A percentile compares a stretch with the other conserved stretches of the same genome.
Conservation (phyloP, 2,329 filamentous ascomycete species). For the Ophioceras dolichostomum region DNA sequence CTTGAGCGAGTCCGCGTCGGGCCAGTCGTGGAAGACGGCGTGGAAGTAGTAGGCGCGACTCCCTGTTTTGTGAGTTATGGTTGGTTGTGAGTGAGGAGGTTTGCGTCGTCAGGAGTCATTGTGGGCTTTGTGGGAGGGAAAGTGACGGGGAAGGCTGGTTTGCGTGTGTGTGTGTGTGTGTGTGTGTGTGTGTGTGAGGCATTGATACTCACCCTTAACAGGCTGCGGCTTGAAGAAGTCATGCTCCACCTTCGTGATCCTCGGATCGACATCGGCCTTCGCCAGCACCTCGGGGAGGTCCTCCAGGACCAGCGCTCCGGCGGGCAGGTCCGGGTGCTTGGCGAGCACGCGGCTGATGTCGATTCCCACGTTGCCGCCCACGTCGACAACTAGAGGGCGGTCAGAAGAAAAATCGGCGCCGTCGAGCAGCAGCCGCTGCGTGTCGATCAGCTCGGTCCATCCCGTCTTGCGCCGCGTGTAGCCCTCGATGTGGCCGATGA, state of each 20-base stretch:
- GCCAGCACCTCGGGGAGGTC: slow-evolving; percentile 24
- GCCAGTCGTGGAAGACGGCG: slow-evolving; percentile 28
- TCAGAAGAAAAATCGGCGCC: not conserved
- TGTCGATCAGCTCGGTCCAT: slow-evolving; percentile 19
- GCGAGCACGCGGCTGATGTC: slow-evolving; percentile 4
- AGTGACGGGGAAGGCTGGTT: not conserved
- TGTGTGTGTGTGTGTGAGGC: no score
- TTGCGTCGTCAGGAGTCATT: no score
- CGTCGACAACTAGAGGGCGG: slow-evolving; percentile 12
- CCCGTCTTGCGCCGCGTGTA: slow-evolving; percentile 19
- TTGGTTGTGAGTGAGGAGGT: not conserved
- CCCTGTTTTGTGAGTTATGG: slow-evolving; percentile 10
- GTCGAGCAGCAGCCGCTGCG: slow-evolving; percentile 8
- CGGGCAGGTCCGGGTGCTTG: slow-evolving; percentile 18
- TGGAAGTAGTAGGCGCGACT: slow-evolving; percentile 27
- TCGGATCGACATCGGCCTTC: slow-evolving; percentile 7
- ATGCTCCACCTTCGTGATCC: slow-evolving; percentile 7
- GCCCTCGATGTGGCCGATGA: slow-evolving; percentile 22
- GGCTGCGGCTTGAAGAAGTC: slow-evolving; percentile 14
- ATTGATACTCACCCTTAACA: slow-evolving; percentile 10
- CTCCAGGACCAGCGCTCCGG: slow-evolving; percentile 20
- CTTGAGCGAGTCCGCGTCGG: slow-evolving; percentile 17
- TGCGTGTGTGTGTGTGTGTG: no score
- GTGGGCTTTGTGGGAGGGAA: no score
- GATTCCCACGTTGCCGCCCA: slow-evolving; percentile 5